Base-by-base conservation (phyloP, 73 alveolate species). In the Blepharisma japonicum region DNA sequence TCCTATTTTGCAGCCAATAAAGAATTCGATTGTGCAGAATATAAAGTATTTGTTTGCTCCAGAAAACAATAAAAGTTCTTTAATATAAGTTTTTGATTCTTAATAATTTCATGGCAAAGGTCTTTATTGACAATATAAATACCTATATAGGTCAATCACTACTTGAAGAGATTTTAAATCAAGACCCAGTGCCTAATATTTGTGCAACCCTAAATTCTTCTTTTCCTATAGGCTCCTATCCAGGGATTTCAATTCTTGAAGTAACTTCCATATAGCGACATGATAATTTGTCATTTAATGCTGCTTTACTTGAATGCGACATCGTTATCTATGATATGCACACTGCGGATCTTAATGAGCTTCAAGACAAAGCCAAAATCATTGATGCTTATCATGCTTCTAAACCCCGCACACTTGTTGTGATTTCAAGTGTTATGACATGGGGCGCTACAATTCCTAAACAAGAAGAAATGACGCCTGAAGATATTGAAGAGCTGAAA, bases 371-470 rank as follows among this genome's bases (percentile, higher is more conserved):
- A 27, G 83, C 82, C 80, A 88, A 88, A 56, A 80, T 88, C 11
- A 72, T 87, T 56, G 83, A 87, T 46, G 50, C 85, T 20, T 42
- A 86, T 7, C 14, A 70, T n/a, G 14, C 14, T 14, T 0, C 56
- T 11, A 38, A 25, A 0, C 71, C 51, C 9, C 21, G 86, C 71
- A 89, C 94, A 11, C 90, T 92, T 82, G 89, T 92, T 61, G 76
- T 89, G 11, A 76, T 92, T 45, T 89, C 96, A 51, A 81, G 87
- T 78, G 94, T 92, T 76, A 86, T 89, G 93, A 87, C 94, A 14
- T 92, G 98, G 98, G 98, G 92, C 6, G 90, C 90, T 71, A 92
- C 98, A 5, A 95, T 94, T 55, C 87, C 94, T 23, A 92, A 87
- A 83, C 66, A 79, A 11, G 83, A 56, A 80, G 90, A 90, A 74